Conservation (phyloP, 177 flowering plant species). For the Vitis hybrid region DNA sequence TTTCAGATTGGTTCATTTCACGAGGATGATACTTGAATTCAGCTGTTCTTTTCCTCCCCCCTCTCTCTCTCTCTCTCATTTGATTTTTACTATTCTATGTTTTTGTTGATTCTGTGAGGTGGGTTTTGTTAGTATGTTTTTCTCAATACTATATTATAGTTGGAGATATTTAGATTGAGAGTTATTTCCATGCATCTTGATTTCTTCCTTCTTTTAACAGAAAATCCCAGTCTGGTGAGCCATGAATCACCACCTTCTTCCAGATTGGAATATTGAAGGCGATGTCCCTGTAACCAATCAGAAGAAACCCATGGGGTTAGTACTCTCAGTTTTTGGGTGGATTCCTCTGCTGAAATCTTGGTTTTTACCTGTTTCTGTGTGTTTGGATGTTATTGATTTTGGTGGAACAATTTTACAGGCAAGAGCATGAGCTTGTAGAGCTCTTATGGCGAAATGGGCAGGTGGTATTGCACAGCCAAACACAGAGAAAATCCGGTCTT, state of each 20-base stretch:
- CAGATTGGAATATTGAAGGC: slow-evolving; percentile 35
- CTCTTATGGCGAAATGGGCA: slow-evolving; percentile 66
- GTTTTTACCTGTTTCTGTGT: background rate
- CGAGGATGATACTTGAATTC: background rate
- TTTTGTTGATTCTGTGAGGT: too few species aligned
- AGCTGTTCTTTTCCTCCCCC: background rate
- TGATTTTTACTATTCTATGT: background rate
- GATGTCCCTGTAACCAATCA: slow-evolving; percentile 20
- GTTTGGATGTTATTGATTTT: background rate
- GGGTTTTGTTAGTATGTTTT: too few species aligned
- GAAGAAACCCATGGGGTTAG: slow-evolving; percentile 20
- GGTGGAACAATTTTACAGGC: slow-evolving; percentile 27
- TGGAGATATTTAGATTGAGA: too few species aligned
- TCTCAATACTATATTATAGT: too few species aligned
- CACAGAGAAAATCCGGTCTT: slow-evolving; percentile 32
- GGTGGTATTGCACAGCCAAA: slow-evolving; percentile 57
- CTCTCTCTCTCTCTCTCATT: background rate
- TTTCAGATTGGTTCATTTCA: background rate
- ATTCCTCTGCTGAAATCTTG: background rate
- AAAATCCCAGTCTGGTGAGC: slow-evolving; percentile 8
- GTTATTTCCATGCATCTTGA: background rate
- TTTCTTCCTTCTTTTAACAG: background rate
- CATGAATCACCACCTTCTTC: slow-evolving; percentile 25
- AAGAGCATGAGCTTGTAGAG: slow-evolving; percentile 52
- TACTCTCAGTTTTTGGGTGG: background rate